Base-by-base conservation (phyloP, 2,329 filamentous ascomycete species). In the Fusarium sp. region DNA sequence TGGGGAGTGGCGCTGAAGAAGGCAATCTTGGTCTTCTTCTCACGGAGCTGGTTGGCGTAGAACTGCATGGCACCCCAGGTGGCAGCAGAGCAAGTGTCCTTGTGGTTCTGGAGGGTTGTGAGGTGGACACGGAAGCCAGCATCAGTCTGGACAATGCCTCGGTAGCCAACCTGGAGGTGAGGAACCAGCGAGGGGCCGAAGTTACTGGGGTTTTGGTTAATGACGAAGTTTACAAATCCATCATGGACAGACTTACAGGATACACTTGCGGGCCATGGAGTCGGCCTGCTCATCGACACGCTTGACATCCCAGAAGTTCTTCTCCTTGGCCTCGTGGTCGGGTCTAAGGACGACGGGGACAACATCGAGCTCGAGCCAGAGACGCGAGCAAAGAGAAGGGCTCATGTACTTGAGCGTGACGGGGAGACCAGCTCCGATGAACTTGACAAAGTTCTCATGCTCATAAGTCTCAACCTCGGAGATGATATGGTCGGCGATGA, bases 1-100 rank as follows among this genome's bases (percentile, higher is more conserved):
- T 94, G 91, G 2, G 91, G 91, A 1, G 91, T 94, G 58, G 88
- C 88, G 76, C 90, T 93, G 83, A 94, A 93, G 79, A 93, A 93
- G 2, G 91, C 91, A 72, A 93, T 84, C 75, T 89, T 91, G 64
- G 87, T 85, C 61, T 90, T 89, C 54, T 87, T 85, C 61, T 83
- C 76, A 69, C 89, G 90, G 51, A 93, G 83, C 27, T 87, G 84
- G 34, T 85, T 79, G 51, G 87, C 89, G 71, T 86, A 93, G 55
- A 87, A 83, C 74, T 89, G 81, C 40, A 89, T 87, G 1, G 89
- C 83, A 38, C 86, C 81, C 90, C 91, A 93, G 0, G 91, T 93
- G 4, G 82, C 80, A 1, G 80, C 72, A 16, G 83, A 80, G 54
- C 91, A 91, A 0, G 89, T 90, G 4, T 83, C 80, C 65, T 85